Conservation (phyloP, 2,329 filamentous ascomycete species). For the Zymoseptoria passerinii region DNA sequence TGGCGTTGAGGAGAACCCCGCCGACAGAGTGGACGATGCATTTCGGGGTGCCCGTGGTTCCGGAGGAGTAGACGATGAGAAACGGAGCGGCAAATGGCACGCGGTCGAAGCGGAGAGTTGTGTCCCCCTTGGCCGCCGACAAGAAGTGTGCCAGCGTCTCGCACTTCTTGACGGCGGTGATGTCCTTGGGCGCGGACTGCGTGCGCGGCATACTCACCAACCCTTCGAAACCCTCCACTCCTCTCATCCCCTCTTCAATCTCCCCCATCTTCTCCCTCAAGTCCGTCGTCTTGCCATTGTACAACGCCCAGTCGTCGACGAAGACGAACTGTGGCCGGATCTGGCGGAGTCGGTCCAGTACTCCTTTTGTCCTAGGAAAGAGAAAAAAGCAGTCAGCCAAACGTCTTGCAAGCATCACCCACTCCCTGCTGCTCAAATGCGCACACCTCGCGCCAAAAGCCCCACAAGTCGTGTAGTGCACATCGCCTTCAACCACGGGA, state of each 20-base stretch:
- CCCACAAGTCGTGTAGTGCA: too few relatives aligned
- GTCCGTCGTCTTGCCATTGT: slow-evolving; percentile 69
- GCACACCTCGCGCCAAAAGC: too few relatives aligned
- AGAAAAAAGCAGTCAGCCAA: too few relatives aligned
- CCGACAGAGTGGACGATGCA: slow-evolving; percentile 75
- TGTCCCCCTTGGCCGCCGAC: slow-evolving; percentile 29
- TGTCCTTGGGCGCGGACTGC: slow-evolving; percentile 46
- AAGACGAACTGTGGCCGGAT: slow-evolving; percentile 74
- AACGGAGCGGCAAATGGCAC: slow-evolving; percentile 66
- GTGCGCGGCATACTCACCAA: slow-evolving; percentile 62
- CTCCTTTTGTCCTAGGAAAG: slow-evolving; percentile 51
- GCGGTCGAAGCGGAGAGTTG: slow-evolving; percentile 47
- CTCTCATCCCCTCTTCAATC: slow-evolving; percentile 55
- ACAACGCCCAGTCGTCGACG: slow-evolving; percentile 70
- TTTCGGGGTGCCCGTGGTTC: slow-evolving; percentile 76
- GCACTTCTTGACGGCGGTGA: slow-evolving; percentile 45
- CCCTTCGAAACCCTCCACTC: slow-evolving; percentile 52
- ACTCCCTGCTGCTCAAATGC: too few relatives aligned
- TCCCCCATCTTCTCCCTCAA: slow-evolving; percentile 63
- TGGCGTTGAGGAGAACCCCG: slow-evolving; percentile 50
- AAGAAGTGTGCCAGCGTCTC: slow-evolving; percentile 38
- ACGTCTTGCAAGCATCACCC: too few relatives aligned
- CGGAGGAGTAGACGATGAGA: slow-evolving; percentile 63
- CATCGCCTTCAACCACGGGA: too few relatives aligned
- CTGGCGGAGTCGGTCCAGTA: slow-evolving; percentile 66